These are phyloP conservation scores for Backusella tuberculispora DNA, from an alignment of 192 early-diverging fungal species.

Conservation along the genomic window DNA sequence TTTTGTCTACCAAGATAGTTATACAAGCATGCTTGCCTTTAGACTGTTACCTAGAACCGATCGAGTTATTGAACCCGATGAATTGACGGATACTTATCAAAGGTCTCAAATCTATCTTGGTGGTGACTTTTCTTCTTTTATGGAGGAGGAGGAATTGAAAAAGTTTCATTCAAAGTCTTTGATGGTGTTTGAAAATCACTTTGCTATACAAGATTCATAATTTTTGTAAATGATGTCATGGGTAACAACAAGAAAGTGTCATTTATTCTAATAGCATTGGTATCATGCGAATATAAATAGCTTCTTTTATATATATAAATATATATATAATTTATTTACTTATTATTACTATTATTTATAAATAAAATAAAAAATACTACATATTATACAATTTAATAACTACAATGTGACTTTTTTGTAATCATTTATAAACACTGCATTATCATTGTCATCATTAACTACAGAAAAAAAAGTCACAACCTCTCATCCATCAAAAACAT, in stretches of 20 bases:
- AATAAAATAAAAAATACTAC: not conserved
- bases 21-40: slow-evolving; percentile 3
- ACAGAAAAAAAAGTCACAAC: not conserved
- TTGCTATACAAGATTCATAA: not conserved
- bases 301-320: not conserved
- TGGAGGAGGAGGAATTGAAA: not conserved
- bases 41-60: not conserved
- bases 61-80: not conserved
- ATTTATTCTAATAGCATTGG: not conserved
- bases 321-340: too few relatives aligned
- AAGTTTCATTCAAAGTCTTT: not conserved
- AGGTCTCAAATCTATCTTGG: not conserved
- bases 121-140: slow-evolving; percentile 5
- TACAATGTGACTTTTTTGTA: not conserved
- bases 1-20: slow-evolving; percentile 19
- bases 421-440: not conserved
- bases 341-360: not conserved
- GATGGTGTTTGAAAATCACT: not conserved
- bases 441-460: too few relatives aligned
- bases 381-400: not conserved
- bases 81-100: not conserved
- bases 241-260: not conserved
- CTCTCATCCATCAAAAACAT: not conserved
- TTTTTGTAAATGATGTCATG: not conserved
- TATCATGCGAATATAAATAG: not conserved